A percentile compares a stretch with the other conserved stretches of the same genome.
phyloP scores from a whole-genome alignment of 306 rosid genomes.

The Pyrus pyrifolia region DNA sequence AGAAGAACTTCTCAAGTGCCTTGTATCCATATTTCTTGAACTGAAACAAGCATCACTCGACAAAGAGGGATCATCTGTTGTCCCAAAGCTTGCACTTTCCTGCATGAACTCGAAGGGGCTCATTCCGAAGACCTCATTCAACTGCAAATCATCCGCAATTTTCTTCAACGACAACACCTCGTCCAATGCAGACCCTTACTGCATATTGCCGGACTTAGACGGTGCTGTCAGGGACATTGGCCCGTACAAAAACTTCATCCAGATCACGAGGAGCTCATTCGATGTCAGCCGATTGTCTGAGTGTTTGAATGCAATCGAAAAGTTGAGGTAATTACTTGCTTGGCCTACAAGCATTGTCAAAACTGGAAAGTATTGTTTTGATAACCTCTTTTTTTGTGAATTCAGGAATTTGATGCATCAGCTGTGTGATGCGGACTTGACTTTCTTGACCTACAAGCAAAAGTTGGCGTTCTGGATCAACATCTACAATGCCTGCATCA shows the following conservation, averaged over 20 bases:
- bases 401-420: conserved; percentile 58
- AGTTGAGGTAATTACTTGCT: conserved; percentile 43
- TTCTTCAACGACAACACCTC: conserved; percentile 41
- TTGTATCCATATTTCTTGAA: conserved; percentile 64
- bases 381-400: neutral
- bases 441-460: conserved; percentile 74
- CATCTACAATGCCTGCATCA: conserved; percentile 86
- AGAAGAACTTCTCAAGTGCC: conserved; percentile 64
- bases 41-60: conserved; percentile 49
- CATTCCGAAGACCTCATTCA: conserved; percentile 50
- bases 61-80: conserved; percentile 50
- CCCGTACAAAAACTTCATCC: conserved; percentile 71
- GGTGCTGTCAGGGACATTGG: conserved; percentile 57
- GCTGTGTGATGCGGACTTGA: conserved; percentile 57
- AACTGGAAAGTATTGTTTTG: neutral
- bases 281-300: conserved; percentile 41
- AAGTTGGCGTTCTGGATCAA: conserved; percentile 96
- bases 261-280: conserved; percentile 50
- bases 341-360: neutral
- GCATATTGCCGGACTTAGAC: conserved; percentile 52
- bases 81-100: conserved; percentile 52
- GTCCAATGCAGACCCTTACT: conserved; percentile 53
- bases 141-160: conserved; percentile 55
- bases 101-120: conserved; percentile 66
- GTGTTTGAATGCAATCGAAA: conserved; percentile 38